Evolutionary conservation across 2,329 filamentous ascomycete genomes (phyloP).

Genomic region (Xylariaceae sp.): DNA sequence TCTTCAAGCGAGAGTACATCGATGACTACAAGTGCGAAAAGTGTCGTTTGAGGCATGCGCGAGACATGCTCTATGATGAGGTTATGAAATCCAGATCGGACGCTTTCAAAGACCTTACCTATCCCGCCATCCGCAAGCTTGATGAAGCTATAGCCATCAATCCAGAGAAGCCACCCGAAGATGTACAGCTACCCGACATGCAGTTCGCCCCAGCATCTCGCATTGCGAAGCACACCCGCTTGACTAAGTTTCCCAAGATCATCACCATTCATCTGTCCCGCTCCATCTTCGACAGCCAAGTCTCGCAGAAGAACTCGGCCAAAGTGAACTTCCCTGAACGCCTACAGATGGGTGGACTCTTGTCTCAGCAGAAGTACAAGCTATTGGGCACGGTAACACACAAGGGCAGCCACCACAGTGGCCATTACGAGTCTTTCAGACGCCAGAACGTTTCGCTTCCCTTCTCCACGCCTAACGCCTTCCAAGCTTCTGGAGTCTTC

Average conservation of each 20-base stretch:
- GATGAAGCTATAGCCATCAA: slow-evolving; percentile 69
- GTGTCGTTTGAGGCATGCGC: slow-evolving; percentile 80
- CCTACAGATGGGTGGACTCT: slow-evolving; percentile 74
- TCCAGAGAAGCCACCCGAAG: slow-evolving; percentile 72
- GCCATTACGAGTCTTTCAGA: slow-evolving; percentile 95
- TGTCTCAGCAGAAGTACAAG: slow-evolving; percentile 76
- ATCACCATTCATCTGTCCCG: slow-evolving; percentile 89
- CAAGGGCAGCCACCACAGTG: slow-evolving; percentile 91
- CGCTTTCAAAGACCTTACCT: slow-evolving; percentile 45
- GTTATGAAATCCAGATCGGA: slow-evolving; percentile 50
- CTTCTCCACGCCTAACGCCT: slow-evolving; percentile 76
- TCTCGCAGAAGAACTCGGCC: slow-evolving; percentile 87
- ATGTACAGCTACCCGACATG: slow-evolving; percentile 69
- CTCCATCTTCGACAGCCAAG: slow-evolving; percentile 80
- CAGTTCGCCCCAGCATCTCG: slow-evolving; percentile 72
- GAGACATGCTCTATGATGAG: slow-evolving; percentile 59
- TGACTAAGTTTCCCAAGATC: slow-evolving; percentile 83
- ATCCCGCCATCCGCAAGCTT: slow-evolving; percentile 60
- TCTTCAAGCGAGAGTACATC: slow-evolving; percentile 93
- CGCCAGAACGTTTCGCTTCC: slow-evolving; percentile 76
- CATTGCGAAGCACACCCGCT: slow-evolving; percentile 83
- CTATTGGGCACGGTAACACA: slow-evolving; percentile 87
- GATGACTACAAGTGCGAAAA: slow-evolving; percentile 96
- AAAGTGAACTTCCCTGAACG: slow-evolving; percentile 90
- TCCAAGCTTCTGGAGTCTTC: slow-evolving; percentile 71